phyloP scores from a whole-genome alignment of 2,329 filamentous ascomycete species.

The Penicillium sumatraense region DNA sequence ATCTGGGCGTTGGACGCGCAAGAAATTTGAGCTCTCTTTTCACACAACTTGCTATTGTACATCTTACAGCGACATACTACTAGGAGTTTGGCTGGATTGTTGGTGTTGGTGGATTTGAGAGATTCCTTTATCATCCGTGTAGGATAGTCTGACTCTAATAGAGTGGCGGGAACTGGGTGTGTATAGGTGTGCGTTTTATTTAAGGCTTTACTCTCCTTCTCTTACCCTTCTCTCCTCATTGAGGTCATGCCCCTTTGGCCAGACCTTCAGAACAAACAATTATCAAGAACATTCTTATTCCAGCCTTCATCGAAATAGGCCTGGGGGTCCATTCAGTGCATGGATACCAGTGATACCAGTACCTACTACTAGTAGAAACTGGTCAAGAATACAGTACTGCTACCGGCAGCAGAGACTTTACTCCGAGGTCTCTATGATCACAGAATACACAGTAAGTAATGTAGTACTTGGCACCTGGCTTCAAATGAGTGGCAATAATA shows the following conservation, averaged over 20 bases:
- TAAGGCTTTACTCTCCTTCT: neutral
- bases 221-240: neutral
- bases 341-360: too few relatives aligned
- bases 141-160: neutral
- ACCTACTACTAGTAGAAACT: too few relatives aligned
- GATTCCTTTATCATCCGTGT: neutral
- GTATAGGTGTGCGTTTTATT: neutral
- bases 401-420: too few relatives aligned
- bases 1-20: constrained; percentile 50
- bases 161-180: neutral
- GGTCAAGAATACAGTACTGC: too few relatives aligned
- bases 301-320: too few relatives aligned
- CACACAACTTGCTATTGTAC: neutral
- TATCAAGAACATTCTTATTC: neutral
- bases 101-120: neutral
- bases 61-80: neutral
- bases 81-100: neutral
- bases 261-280: neutral
- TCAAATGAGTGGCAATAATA: too few relatives aligned
- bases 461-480: too few relatives aligned
- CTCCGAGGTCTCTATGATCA: too few relatives aligned
- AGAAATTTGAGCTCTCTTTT: constrained; percentile 28
- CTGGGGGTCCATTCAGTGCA: too few relatives aligned
- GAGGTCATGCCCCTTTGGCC: neutral
- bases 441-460: too few relatives aligned